These are phyloP conservation scores for Sugiyamaella neomexicana DNA, from an alignment of 1,139 yeast species.

Conservation along the genomic window DNA sequence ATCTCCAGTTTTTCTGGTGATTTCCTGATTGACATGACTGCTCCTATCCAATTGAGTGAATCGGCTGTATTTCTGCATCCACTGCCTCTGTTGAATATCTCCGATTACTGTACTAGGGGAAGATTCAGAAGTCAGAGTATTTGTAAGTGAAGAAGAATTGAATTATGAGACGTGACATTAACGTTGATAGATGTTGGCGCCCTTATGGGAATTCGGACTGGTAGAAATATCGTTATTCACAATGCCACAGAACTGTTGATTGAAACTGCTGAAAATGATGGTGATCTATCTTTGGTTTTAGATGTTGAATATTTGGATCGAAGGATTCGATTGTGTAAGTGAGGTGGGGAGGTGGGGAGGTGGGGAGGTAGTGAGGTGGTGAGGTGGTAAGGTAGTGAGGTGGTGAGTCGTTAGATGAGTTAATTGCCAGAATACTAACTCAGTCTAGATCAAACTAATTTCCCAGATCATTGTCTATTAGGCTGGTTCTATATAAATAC, in stretches of 20 bases:
- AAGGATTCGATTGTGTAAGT: conserved; percentile 35
- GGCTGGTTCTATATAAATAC: conserved; percentile 38
- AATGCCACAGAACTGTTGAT: conserved; percentile 38
- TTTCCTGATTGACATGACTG: not conserved
- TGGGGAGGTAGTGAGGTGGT: too few relatives aligned
- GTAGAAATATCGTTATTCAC: conserved; percentile 35
- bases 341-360: too few relatives aligned
- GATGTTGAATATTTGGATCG: conserved; percentile 31
- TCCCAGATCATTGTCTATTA: conserved; percentile 37
- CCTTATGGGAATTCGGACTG: conserved; percentile 38
- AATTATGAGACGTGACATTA: not conserved
- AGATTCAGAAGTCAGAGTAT: conserved; percentile 25
- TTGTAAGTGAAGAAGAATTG: conserved; percentile 24
- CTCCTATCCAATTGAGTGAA: conserved; percentile 10
- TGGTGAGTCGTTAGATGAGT: not conserved
- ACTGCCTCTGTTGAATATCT: conserved; percentile 40
- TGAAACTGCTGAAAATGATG: not conserved
- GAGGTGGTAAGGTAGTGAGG: too few relatives aligned
- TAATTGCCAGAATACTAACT: conserved; percentile 7
- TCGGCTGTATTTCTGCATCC: conserved; percentile 38
- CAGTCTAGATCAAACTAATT: conserved; percentile 33
- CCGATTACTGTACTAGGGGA: conserved; percentile 40
- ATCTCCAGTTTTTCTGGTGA: conserved; percentile 24
- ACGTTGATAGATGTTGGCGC: conserved; percentile 36
- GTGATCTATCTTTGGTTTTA: conserved; percentile 21